phyloP scores from a whole-genome alignment of 495 filamentous ascomycete genomes.

The Venustampulla echinocandica region DNA sequence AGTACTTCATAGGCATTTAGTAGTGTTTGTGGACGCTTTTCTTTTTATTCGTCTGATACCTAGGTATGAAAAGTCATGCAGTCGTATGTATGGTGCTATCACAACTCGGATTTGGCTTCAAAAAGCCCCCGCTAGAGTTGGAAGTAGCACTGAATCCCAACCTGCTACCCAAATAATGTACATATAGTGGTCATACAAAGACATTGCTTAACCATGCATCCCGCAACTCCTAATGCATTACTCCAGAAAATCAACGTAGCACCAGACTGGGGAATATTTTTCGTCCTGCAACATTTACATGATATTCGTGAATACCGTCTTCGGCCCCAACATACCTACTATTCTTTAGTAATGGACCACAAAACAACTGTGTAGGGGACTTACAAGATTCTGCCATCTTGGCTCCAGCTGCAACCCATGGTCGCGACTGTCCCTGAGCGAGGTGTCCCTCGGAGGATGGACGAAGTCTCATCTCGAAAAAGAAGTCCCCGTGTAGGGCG shows the following conservation, averaged over 20 bases:
- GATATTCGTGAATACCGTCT: slow-evolving; percentile 66
- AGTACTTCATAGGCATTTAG: no score
- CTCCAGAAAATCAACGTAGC: no score
- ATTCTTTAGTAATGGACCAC: slow-evolving; percentile 9
- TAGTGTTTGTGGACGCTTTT: no score
- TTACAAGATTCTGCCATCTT: slow-evolving; percentile 61
- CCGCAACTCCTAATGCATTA: no score
- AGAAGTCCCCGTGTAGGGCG: no score
- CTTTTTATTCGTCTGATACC: no score
- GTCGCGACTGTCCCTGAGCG: slow-evolving; percentile 27
- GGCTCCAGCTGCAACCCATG: slow-evolving; percentile 62
- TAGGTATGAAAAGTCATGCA: no score
- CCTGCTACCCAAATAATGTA: no score
- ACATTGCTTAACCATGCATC: no score
- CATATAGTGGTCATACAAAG: no score
- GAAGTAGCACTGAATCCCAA: no score
- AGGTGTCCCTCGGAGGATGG: background rate
- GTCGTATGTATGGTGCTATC: background rate
- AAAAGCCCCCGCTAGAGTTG: no score
- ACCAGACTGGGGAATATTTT: slow-evolving; percentile 55
- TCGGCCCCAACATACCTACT: slow-evolving; percentile 63
- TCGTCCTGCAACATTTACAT: slow-evolving; percentile 55
- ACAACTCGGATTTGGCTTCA: background rate
- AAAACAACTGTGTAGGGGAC: slow-evolving; percentile 24
- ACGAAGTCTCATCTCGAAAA: slow-evolving; percentile 6